These are phyloP conservation scores for Arthonia radiata DNA, from an alignment of 495 filamentous ascomycete species.

Conservation along the genomic window DNA sequence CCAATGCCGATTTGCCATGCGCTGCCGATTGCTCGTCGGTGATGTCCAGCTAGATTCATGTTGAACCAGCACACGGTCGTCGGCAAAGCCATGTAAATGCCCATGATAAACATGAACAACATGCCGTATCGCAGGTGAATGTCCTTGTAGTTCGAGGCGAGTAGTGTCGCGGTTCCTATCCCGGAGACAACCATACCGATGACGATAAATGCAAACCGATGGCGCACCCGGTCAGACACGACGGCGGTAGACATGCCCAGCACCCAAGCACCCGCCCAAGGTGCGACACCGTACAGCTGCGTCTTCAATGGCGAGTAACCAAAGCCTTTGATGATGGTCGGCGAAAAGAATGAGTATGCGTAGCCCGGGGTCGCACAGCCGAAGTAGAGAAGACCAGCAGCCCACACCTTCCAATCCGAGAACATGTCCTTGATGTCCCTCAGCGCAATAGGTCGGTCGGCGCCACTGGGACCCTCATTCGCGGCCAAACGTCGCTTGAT, in stretches of 20 bases:
- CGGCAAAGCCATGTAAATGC: conserved; percentile 41
- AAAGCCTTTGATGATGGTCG: conserved; percentile 50
- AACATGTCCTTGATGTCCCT: conserved; percentile 25
- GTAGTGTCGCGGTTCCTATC: conserved; percentile 44
- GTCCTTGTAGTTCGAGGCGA: conserved; percentile 30
- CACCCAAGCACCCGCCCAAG: conserved; percentile 51
- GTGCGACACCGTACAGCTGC: conserved; percentile 62
- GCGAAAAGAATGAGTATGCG: conserved; percentile 51
- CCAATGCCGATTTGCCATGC: conserved; percentile 85
- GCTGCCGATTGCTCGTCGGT: conserved; percentile 54
- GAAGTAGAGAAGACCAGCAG: conserved; percentile 42
- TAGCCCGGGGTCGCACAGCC: conserved; percentile 52
- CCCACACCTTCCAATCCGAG: conserved; percentile 37
- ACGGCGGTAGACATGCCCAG: conserved; percentile 54
- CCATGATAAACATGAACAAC: conserved; percentile 42
- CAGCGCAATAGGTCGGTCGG: too few species aligned
- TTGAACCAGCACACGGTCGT: conserved; percentile 82
- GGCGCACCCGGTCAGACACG: conserved; percentile 38
- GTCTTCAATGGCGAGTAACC: too few species aligned
- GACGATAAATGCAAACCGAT: conserved; percentile 51
- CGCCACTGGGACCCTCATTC: too few species aligned
- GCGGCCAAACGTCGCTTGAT: too few species aligned
- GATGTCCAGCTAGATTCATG: conserved; percentile 54
- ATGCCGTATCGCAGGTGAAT: conserved; percentile 39
- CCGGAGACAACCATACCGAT: conserved; percentile 38